Evolutionary conservation across 2,329 filamentous ascomycete genomes (phyloP), one percentile per base, ranked within the genome.

Genomic region (Venturia carpophila): DNA sequence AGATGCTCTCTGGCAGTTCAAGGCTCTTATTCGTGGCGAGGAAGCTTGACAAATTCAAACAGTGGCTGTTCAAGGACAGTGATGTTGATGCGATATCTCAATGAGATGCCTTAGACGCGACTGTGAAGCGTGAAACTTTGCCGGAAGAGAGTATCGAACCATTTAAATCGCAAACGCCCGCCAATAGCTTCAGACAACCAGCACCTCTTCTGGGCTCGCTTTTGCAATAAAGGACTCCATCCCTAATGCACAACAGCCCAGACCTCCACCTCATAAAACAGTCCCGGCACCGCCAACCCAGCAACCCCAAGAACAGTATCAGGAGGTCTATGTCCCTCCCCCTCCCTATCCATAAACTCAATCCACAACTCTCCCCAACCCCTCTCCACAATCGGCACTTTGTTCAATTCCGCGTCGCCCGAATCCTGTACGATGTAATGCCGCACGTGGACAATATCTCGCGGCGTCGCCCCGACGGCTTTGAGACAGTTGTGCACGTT

Each of bases 341-440:
- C 69, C 45, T 75, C 69, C 24, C 66, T 63, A 61, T 75, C 72
- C 74, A 75, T 75, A 55, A 73, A 75, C 39, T 73, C 69, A 2
- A 72, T 72, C 74, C 74, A 75, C 9, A 70, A 49, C 2, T 72
- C 67, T 34, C 69, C 73, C 74, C 73, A 75, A 1, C 72, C 74
- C 3, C 68, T 45, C 47, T 67, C 67, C 39, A 67, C 67, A 6
- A 69, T 61, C n/a, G 68, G 66, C 21, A 62, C 34, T 49, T 55
- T 63, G 42, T 69, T 66, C 17, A 67, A 30, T 58, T 65, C 62
- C 10, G 71, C 58, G 45, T 73, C 66, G 3, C 73, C 73, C 0
- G 72, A 71, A 15, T 73, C 68, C n/a, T 71, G 72, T 24, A 75
- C 73, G 45, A 75, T 73, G 52, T 75, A 75, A 41, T 75, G 74